A percentile compares a stretch with the other conserved stretches of the same genome.
These are phyloP conservation scores for Mycena rosella DNA, from an alignment of 768 basidiomycete species.

Conservation along the genomic window DNA sequence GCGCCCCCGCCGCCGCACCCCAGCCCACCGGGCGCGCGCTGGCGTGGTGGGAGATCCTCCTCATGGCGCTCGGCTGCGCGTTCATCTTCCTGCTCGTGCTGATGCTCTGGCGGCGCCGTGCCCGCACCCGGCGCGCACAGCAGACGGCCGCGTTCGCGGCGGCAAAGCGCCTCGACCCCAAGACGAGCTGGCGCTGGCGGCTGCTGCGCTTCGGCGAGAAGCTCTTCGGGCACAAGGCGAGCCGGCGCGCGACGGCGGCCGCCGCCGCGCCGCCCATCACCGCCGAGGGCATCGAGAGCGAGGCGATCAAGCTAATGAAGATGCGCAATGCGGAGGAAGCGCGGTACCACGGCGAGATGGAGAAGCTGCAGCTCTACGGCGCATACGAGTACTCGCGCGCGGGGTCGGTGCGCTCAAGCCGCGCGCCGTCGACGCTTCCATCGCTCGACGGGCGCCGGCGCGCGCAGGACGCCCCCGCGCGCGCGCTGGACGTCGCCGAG, in stretches of 20 bases:
- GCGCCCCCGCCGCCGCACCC: conserved; percentile 53
- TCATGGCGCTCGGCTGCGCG: conserved; percentile 85
- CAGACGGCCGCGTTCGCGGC: conserved; percentile 74
- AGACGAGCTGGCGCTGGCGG: conserved; percentile 66
- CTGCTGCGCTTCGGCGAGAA: conserved; percentile 68
- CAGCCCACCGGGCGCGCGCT: conserved; percentile 50
- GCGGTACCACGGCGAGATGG: conserved; percentile 61
- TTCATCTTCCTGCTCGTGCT: conserved; percentile 80
- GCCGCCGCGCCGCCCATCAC: conserved; percentile 42
- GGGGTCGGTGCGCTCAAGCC: conserved; percentile 45
- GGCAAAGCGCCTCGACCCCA: conserved; percentile 64
- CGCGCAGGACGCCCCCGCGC: conserved; percentile 33
- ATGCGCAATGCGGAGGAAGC: conserved; percentile 65
- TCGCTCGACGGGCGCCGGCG: conserved; percentile 46
- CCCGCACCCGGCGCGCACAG: conserved; percentile 76
- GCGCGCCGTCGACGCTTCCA: conserved; percentile 58
- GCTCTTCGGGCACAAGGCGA: conserved; percentile 64
- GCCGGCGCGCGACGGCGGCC: conserved; percentile 26
- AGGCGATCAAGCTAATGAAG: conserved; percentile 66
- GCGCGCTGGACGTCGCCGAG: conserved; percentile 35
- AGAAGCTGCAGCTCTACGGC: conserved; percentile 63
- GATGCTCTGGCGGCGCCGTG: conserved; percentile 77
- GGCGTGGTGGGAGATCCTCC: conserved; percentile 87
- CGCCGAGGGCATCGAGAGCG: conserved; percentile 44
- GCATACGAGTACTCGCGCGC: conserved; percentile 60